Evolutionary conservation across 345 rosid genomes (phyloP).

Genomic region (Ceriops decandra): DNA sequence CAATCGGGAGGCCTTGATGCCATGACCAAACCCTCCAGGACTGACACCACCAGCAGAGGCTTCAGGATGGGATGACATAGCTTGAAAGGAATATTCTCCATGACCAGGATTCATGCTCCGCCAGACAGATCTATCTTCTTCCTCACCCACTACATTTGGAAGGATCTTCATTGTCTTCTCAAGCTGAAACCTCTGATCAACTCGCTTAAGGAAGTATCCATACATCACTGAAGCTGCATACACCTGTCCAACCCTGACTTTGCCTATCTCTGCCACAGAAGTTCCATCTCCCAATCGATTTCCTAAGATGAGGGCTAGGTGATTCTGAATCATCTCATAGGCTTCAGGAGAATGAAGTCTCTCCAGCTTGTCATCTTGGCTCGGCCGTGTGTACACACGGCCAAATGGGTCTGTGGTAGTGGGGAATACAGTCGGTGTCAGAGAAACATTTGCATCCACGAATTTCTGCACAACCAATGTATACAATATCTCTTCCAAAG

Average conservation of each 20-base stretch:
- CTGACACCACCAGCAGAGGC: conserved; percentile 53
- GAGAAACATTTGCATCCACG: conserved; percentile 82
- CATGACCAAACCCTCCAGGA: conserved; percentile 55
- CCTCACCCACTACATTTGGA: conserved; percentile 43
- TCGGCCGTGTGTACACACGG: conserved; percentile 61
- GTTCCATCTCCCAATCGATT: conserved; percentile 51
- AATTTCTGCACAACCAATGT: conserved; percentile 88
- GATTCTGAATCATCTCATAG: conserved; percentile 96
- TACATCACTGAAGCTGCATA: conserved; percentile 98
- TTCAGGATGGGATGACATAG: conserved; percentile 57
- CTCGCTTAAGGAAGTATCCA: conserved; percentile 91
- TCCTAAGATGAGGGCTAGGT: conserved; percentile 74
- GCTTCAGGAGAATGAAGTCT: conserved; percentile 85
- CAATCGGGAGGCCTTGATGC: conserved; percentile 60
- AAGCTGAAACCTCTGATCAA: conserved; percentile 93
- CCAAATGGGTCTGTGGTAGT: conserved; percentile 53
- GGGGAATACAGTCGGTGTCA: conserved; percentile 59
- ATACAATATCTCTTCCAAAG: conserved; percentile 81
- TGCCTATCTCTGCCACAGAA: conserved; percentile 72
- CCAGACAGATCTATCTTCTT: conserved; percentile 24
- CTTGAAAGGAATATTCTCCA: conserved; percentile 29
- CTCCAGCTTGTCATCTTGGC: conserved; percentile 63
- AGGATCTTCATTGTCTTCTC: conserved; percentile 89
- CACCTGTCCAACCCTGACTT: conserved; percentile 89
- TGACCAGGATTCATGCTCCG: conserved; percentile 29